Base-by-base conservation (phyloP, 2,329 filamentous ascomycete genomes). In the Fusarium sp. region DNA sequence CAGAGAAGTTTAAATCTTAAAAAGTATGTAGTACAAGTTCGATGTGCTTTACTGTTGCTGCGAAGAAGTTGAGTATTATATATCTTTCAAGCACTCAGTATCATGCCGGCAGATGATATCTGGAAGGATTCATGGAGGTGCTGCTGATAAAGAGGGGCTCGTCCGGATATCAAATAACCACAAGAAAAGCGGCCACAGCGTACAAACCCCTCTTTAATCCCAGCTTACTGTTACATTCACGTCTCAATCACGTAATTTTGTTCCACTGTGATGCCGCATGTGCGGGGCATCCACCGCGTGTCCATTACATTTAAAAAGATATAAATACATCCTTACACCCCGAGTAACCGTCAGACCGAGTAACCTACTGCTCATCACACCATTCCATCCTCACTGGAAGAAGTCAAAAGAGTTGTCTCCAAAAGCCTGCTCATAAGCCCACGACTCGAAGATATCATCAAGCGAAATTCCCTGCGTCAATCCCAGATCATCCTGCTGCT, bases 351-450 rank as follows among this genome's bases (percentile, higher is more conserved):
- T 9, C 3, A 22, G 22, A 22, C 22, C 22, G 3, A 22, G 22
- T 22, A 22, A 3, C 22, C 3, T 4, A 3, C 22, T 22, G 22
- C 4, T 22, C 22, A 22, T 22, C 22, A 22, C 22, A 22, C 22
- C 22, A 45, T 18, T 45, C 13, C 13, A 3, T 7, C 11, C 5
- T 25, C 8, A 45, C 5, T 22, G 43, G 1, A 63, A 70, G 18
- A 71, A 59, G 24, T 71, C 61, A n/a, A 71, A 53, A 6, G 68
- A 40, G 18, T 64, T 48, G 16, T 51, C 59, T 4, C 56, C 55
- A 34, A 71, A 55, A 18, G 60, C 65, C 22, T 69, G 65, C 2
- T 71, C 68, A 30, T 71, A 71, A 10, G 64, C 56, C 69, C 68
- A 71, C 18, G 64, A 58, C 12, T 68, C 52, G 20, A 71, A 71